Conservation (phyloP, 108 stramenopile genomes). For the Cylindrotheca fusiformis region DNA sequence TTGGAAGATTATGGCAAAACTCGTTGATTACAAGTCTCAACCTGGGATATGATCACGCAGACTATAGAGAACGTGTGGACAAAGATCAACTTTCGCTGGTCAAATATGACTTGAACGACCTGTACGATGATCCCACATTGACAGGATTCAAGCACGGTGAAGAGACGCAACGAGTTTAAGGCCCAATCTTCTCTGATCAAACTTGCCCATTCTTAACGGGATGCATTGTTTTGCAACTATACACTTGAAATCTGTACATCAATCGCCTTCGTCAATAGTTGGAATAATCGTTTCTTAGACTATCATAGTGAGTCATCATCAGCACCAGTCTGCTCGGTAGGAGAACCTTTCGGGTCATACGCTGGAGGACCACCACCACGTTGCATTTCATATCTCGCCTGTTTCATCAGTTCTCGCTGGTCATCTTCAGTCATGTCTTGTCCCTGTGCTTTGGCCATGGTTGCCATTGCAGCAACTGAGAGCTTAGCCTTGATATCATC, state of each 20-base stretch:
- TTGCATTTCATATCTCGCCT: slow-evolving; percentile 38
- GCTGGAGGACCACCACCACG: no score
- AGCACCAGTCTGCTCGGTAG: no score
- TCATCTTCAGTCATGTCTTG: slow-evolving; percentile 74
- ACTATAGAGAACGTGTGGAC: slow-evolving; percentile 6
- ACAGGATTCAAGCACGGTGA: neutral
- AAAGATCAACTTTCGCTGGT: neutral
- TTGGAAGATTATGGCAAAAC: neutral
- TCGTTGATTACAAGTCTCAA: slow-evolving; percentile 4
- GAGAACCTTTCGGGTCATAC: no score
- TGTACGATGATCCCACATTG: slow-evolving; percentile 1
- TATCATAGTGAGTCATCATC: no score
- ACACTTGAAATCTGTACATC: no score
- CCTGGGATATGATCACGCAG: slow-evolving; percentile 2
- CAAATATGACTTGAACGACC: neutral
- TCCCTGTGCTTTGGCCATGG: slow-evolving; percentile 89
- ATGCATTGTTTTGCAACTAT: no score
- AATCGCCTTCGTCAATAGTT: no score
- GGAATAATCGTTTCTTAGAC: no score
- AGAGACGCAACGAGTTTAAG: no score
- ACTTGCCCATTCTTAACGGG: no score
- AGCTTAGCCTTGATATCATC: slow-evolving; percentile 76
- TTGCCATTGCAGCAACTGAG: slow-evolving; percentile 80
- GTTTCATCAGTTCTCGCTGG: slow-evolving; percentile 69
- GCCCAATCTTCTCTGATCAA: no score